Conservation (phyloP, 306 rosid species). For the Castanea mollissima region DNA sequence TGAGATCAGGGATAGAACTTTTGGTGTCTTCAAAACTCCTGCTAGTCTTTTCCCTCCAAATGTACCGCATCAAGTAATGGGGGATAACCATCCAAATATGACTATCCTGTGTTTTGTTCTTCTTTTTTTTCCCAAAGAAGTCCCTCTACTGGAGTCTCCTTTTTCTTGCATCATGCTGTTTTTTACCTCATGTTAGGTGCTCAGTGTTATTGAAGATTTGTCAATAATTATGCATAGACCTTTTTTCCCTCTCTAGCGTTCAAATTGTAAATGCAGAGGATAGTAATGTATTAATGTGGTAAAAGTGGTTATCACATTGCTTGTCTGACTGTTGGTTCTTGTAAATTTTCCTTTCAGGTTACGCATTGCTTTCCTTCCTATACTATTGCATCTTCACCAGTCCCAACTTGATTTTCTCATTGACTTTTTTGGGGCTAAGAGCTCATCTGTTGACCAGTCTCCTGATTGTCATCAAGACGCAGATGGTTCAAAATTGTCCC, state of each 20-base stretch:
- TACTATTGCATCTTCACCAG: conserved; percentile 78
- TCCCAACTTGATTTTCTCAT: conserved; percentile 82
- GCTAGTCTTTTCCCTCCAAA: too few species aligned
- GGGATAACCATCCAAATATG: too few species aligned
- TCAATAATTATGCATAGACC: background rate
- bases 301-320: conserved; percentile 1
- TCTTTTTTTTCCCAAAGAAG: too few species aligned
- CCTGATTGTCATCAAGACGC: conserved; percentile 46
- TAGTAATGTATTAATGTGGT: background rate
- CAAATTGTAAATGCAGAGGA: background rate
- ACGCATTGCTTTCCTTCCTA: conserved; percentile 63
- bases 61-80: too few species aligned
- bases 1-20: too few species aligned
- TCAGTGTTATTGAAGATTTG: background rate
- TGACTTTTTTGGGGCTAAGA: conserved; percentile 67
- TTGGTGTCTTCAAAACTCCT: too few species aligned
- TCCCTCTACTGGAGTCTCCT: too few species aligned
- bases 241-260: background rate
- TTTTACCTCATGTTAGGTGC: background rate
- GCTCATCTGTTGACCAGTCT: conserved; percentile 48
- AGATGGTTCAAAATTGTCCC: conserved; percentile 54
- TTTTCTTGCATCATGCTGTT: background rate
- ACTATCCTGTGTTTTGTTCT: too few species aligned
- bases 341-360: conserved; percentile 51
- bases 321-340: conserved; percentile 3